Base-by-base conservation (phyloP, 1,139 yeast genomes). In the Taphrina sp. region DNA sequence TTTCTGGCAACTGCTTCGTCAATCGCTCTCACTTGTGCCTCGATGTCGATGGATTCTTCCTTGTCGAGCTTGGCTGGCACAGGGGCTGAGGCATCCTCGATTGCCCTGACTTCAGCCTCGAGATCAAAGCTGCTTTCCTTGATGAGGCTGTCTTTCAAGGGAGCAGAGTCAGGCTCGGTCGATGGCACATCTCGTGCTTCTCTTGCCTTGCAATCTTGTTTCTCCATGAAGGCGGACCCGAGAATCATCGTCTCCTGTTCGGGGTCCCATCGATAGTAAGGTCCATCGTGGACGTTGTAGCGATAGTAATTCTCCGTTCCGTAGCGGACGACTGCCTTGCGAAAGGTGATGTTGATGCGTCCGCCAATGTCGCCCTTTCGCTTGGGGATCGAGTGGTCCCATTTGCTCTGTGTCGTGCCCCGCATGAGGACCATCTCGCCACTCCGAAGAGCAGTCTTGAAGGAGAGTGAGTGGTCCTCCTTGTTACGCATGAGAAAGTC, bases 281-380 rank as follows among this genome's bases (percentile, higher is more conserved):
- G 56, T 5, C 57, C 57, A 26, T 28, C 16, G 45, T 42, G 49
- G 26, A 53, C 52, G 19, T 53, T 53, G 34, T 53, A 53, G 28
- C 36, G 36, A 24, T 53, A 39, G 41, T 53, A 53, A 22, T 53
- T 53, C 29, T 53, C 57, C 22, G 52, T 53, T n/a, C 52, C 57
- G 22, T 24, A 23, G 4, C 52, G 45, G n/a, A 45, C 53, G 16
- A 26, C 12, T n/a, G 52, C 57, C 28, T 37, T 37, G 26, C 57
- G 26, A 29, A 53, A 53, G 3, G 57, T 53, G 12, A 53, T 17
- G 22, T 53, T 53, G 38, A 53, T 53, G 38, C 57, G 38, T 3
- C 52, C 52, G n/a, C 41, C 52, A n/a, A n/a, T 42, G n/a, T 10
- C 28, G 2, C 23, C 16, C 16, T 46, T 37, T 20, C 57, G 52